Evolutionary conservation across 345 rosid species (phyloP).

Genomic region (Garcia nutans): DNA sequence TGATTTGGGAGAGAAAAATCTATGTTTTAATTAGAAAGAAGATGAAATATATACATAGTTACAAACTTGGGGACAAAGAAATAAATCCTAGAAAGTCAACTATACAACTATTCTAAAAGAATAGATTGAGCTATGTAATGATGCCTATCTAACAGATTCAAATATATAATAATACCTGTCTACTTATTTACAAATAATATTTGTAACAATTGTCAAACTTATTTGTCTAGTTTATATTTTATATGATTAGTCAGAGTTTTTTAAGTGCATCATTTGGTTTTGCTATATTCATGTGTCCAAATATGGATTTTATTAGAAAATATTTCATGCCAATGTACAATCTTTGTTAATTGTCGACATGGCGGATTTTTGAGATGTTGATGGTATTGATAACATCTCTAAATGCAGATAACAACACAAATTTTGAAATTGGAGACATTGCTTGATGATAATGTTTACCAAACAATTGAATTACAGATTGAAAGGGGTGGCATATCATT

Average conservation of each 20-base stretch:
- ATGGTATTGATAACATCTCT: not conserved
- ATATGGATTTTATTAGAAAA: not conserved
- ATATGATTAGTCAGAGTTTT: not conserved
- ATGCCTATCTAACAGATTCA: too few species aligned
- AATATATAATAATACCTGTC: too few species aligned
- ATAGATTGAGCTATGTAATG: too few species aligned
- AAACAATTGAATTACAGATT: constrained; percentile 58
- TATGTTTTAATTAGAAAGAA: too few species aligned
- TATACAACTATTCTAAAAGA: too few species aligned
- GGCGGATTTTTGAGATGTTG: not conserved
- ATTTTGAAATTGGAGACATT: constrained; percentile 76
- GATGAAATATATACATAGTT: too few species aligned
- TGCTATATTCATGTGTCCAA: not conserved
- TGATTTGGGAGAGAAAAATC: too few species aligned
- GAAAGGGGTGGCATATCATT: constrained; percentile 87
- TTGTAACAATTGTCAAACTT: not conserved
- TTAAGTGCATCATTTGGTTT: not conserved
- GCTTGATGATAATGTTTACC: constrained; percentile 77
- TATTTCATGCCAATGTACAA: not conserved
- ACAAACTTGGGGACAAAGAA: too few species aligned
- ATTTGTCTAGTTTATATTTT: not conserved
- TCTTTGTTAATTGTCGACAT: not conserved
- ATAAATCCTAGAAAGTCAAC: too few species aligned
- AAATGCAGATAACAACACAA: constrained; percentile 75
- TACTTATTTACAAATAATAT: too few species aligned